Conservation (phyloP, 768 basidiomycete genomes). For the Saitozyma sp. region DNA sequence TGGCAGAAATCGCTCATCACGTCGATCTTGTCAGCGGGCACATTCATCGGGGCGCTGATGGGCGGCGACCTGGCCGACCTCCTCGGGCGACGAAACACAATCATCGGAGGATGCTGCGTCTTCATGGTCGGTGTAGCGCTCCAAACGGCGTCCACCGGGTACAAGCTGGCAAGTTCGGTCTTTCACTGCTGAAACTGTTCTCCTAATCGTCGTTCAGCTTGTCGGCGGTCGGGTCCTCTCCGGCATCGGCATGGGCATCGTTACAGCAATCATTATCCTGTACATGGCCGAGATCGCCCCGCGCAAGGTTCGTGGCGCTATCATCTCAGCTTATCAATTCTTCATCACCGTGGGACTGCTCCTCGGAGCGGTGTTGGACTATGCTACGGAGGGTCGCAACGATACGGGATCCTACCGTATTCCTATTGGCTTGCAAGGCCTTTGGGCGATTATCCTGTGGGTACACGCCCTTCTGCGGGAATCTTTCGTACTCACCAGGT, state of each 20-base stretch:
- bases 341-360: slow-evolving; percentile 50
- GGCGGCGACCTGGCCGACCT: slow-evolving; percentile 53
- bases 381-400: slow-evolving; percentile 43
- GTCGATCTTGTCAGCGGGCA: slow-evolving; percentile 52
- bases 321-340: slow-evolving; percentile 50
- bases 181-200: not conserved
- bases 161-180: no score
- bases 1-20: slow-evolving; percentile 48
- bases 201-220: no score
- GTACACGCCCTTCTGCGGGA: no score
- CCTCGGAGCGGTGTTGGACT: slow-evolving; percentile 45
- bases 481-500: no score
- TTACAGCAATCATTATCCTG: slow-evolving; percentile 45
- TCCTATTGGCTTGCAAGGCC: slow-evolving; percentile 46
- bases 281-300: slow-evolving; percentile 51
- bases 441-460: slow-evolving; percentile 38
- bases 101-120: slow-evolving; percentile 34
- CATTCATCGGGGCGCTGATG: slow-evolving; percentile 51
- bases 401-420: slow-evolving; percentile 45
- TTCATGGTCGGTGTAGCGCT: slow-evolving; percentile 41
- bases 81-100: slow-evolving; percentile 48
- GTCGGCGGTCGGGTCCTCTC: slow-evolving; percentile 44
- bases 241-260: slow-evolving; percentile 32
- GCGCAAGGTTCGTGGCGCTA: slow-evolving; percentile 47
- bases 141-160: slow-evolving; percentile 38